Evolutionary conservation across 2,329 filamentous ascomycete species (phyloP), one percentile per base, ranked within the genome.

Genomic region (Pseudocercospora vitis): DNA sequence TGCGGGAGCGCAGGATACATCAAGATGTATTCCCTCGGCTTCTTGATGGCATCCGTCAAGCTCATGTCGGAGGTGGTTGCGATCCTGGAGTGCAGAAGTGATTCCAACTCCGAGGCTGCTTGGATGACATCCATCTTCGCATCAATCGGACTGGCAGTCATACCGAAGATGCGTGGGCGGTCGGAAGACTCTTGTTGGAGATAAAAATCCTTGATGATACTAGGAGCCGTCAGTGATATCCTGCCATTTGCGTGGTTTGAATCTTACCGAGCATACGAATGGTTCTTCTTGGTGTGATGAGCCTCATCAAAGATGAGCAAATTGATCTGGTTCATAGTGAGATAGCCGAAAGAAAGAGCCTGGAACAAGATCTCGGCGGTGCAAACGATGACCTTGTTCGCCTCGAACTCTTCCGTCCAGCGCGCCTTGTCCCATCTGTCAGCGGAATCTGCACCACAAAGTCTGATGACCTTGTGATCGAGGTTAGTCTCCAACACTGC

Each of bases 121-220:
- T 82, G 76, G 12, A 78, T 76, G 23, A 95, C 80, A 60, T 96
- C 85, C 0, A 81, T 81, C 65, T 89, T 87, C 0, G 89, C 84
- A 72, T 97, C 91, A 2, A 96, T 86, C 0, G 94, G 94, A 0
- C 94, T 97, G 6, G 94, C 94, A 1, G 94, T 99, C 92, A 97
- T 96, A 21, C 92, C 92, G 61, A 99, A 88, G 16, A 99, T 85
- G 31, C 85, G 86, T 3, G 94, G 94, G 3, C 84, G 79, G 44
- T 73, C 74, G 0, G 67, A 63, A 0, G 69, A 58, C 0, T 77
- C 72, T 24, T 78, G 74, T 2, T 78, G 71, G 1, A 83, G 59
- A 65, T 96, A 97, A 62, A 89, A 91, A 54, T 95, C 87, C 63
- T 88, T 91, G 72, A 99, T 89, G 54, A 99, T 94, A 23, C 79